phyloP scores from a whole-genome alignment of 441 rosid genomes.

The Flueggea neowawraea region DNA sequence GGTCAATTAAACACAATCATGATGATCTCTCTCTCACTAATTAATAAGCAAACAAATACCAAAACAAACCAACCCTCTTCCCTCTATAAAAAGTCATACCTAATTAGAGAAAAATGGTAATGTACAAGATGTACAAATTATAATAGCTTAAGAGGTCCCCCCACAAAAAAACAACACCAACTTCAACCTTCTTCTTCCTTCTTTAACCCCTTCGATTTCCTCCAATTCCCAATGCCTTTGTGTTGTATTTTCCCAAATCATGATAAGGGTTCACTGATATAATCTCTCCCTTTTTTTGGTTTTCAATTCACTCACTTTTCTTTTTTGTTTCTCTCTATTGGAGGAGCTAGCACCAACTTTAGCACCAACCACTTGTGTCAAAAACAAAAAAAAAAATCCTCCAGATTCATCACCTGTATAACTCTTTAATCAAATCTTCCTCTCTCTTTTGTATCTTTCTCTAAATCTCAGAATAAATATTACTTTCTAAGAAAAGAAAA shows the following conservation, averaged over 20 bases:
- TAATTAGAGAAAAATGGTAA: slow-evolving; percentile 39
- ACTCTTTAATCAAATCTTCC: slow-evolving; percentile 9
- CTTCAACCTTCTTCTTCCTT: slow-evolving; percentile 20
- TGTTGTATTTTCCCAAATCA: slow-evolving; percentile 4
- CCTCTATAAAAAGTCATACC: slow-evolving; percentile 31
- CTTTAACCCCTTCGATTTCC: neutral
- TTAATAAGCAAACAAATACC: slow-evolving; percentile 23
- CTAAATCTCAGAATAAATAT: neutral
- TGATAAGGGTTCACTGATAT: slow-evolving; percentile 21
- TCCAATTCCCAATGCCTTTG: slow-evolving; percentile 14
- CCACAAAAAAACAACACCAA: slow-evolving; percentile 6
- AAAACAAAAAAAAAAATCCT: neutral
- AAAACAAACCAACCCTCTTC: neutral
- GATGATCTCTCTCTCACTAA: slow-evolving; percentile 2
- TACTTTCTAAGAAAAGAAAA: neutral
- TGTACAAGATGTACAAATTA: slow-evolving; percentile 43
- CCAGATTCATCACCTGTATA: slow-evolving; percentile 16
- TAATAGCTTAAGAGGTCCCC: slow-evolving; percentile 24
- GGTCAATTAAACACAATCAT: slow-evolving; percentile 19
- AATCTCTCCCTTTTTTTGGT: slow-evolving; percentile 8
- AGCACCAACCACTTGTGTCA: slow-evolving; percentile 9
- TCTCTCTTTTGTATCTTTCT: neutral
- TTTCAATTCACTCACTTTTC: neutral
- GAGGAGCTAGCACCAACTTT: slow-evolving; percentile 20
- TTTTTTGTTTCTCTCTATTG: slow-evolving; percentile 9